A percentile compares a stretch with the other conserved stretches of the same genome.
phyloP scores from a whole-genome alignment of 805 yeast genomes.

The Pichia eremophila region DNA sequence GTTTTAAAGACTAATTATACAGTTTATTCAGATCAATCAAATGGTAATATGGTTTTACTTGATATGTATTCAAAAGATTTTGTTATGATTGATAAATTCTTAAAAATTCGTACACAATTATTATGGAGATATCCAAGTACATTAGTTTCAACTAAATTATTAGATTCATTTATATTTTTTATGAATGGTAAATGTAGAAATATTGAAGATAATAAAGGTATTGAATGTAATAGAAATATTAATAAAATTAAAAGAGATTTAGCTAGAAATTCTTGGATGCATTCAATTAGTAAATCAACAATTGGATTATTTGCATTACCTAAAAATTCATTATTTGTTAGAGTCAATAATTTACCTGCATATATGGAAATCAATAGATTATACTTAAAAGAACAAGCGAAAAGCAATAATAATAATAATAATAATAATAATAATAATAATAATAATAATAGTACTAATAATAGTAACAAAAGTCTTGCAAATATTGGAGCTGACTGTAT shows the following conservation, averaged over 20 bases:
- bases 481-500: slow-evolving; percentile 82
- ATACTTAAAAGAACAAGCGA: slow-evolving; percentile 58
- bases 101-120: slow-evolving; percentile 77
- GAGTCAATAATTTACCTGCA: slow-evolving; percentile 71
- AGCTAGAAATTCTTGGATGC: slow-evolving; percentile 89
- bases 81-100: slow-evolving; percentile 60
- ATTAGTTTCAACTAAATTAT: slow-evolving; percentile 63
- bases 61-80: slow-evolving; percentile 65
- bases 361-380: slow-evolving; percentile 85
- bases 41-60: slow-evolving; percentile 41
- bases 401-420: slow-evolving; percentile 13
- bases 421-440: slow-evolving; percentile 10
- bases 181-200: slow-evolving; percentile 41
- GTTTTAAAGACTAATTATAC: slow-evolving; percentile 59
- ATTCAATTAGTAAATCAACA: slow-evolving; percentile 45
- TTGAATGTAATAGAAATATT: slow-evolving; percentile 36
- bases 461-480: slow-evolving; percentile 39
- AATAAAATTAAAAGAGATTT: slow-evolving; percentile 72
- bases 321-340: slow-evolving; percentile 54
- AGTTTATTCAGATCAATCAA: slow-evolving; percentile 43
- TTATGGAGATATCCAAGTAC: slow-evolving; percentile 81
- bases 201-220: slow-evolving; percentile 4
- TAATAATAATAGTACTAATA: slow-evolving; percentile 1
- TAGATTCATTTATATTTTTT: slow-evolving; percentile 67
- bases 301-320: slow-evolving; percentile 70